These are phyloP conservation scores for Galerina marginata DNA, from an alignment of 768 basidiomycete genomes.

Conservation along the genomic window DNA sequence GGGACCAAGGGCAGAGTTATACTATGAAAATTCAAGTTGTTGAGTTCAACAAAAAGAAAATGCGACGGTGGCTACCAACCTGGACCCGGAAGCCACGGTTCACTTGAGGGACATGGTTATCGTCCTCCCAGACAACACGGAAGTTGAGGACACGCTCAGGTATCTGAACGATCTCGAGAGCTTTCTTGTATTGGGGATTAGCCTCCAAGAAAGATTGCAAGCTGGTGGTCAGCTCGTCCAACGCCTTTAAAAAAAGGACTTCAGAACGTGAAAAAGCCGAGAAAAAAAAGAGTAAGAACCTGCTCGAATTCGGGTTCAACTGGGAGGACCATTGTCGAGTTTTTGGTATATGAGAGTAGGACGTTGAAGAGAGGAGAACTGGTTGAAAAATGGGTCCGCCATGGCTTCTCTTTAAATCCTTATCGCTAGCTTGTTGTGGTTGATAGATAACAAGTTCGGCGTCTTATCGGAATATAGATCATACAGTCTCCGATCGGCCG, in stretches of 20 bases:
- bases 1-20: constrained; percentile 79
- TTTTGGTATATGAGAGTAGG: not conserved
- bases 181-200: constrained; percentile 71
- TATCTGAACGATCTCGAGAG: constrained; percentile 65
- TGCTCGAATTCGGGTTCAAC: constrained; percentile 75
- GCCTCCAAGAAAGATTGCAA: constrained; percentile 67
- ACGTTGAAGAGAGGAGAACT: constrained; percentile 12
- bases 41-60: not conserved
- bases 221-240: constrained; percentile 67
- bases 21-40: constrained; percentile 40
- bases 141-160: constrained; percentile 66
- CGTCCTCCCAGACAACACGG: constrained; percentile 82
- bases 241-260: constrained; percentile 45
- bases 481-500: constrained; percentile 27
- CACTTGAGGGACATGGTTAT: constrained; percentile 66
- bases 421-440: constrained; percentile 25
- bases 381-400: constrained; percentile 7
- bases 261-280: not conserved
- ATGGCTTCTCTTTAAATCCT: constrained; percentile 21
- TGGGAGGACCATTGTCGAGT: constrained; percentile 45
- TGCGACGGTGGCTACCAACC: constrained; percentile 36
- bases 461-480: constrained; percentile 22
- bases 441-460: constrained; percentile 23
- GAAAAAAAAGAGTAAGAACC: constrained; percentile 31
- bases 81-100: constrained; percentile 80